phyloP scores from a whole-genome alignment of 1,139 yeast species.

The Lodderomyces metapsilosis region DNA sequence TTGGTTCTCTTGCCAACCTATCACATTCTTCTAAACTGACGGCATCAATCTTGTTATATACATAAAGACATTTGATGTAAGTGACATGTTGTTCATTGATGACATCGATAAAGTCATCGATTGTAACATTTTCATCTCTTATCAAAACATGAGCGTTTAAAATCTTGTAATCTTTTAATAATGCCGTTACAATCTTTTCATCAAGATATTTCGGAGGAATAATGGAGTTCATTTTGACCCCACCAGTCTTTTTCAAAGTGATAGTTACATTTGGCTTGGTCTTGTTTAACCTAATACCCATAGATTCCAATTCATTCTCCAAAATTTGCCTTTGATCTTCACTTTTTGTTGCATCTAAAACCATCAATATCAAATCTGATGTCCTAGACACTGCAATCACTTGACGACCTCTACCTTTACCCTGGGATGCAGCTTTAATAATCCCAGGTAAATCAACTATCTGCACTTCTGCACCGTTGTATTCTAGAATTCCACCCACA shows the following conservation, averaged over 20 bases:
- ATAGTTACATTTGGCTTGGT: conserved; percentile 77
- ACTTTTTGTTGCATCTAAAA: conserved; percentile 92
- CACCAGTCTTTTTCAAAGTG: conserved; percentile 84
- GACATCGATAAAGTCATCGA: conserved; percentile 92
- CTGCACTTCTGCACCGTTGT: conserved; percentile 96
- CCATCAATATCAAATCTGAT: conserved; percentile 89
- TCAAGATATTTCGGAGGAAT: conserved; percentile 80
- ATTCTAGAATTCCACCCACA: conserved; percentile 91
- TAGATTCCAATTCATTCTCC: conserved; percentile 87
- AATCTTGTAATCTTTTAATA: conserved; percentile 82
- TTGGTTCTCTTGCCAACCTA: conserved; percentile 84
- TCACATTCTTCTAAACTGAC: conserved; percentile 94
- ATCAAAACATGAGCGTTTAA: conserved; percentile 92
- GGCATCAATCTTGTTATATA: conserved; percentile 92
- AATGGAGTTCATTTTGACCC: conserved; percentile 78
- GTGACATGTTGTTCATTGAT: conserved; percentile 84
- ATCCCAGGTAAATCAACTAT: conserved; percentile 96
- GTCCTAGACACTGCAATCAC: conserved; percentile 96
- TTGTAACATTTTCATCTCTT: conserved; percentile 84
- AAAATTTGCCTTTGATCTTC: conserved; percentile 82
- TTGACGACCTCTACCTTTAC: conserved; percentile 96
- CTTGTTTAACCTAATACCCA: conserved; percentile 87
- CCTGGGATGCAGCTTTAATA: conserved; percentile 94
- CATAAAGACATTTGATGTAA: conserved; percentile 88
- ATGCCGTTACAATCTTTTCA: conserved; percentile 74